A percentile compares a stretch with the other conserved stretches of the same genome.
Evolutionary conservation across 192 early-diverging fungal genomes (phyloP).

Genomic region (Coemansia sp.): DNA sequence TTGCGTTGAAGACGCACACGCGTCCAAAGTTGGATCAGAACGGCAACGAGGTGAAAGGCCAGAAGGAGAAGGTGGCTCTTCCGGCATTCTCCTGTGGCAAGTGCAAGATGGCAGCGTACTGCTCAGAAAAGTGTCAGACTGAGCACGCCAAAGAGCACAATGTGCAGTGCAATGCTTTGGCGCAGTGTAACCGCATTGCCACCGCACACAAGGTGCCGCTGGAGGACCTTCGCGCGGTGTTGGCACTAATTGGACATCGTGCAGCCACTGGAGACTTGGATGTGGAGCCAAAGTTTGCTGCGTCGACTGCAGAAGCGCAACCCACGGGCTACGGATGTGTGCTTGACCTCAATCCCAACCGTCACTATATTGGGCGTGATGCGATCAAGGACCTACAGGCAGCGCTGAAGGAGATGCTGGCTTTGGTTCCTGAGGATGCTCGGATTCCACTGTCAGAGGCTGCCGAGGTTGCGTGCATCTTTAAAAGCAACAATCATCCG

Average conservation of each 20-base stretch:
- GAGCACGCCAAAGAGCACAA: slow-evolving; percentile 40
- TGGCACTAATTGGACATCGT: slow-evolving; percentile 46
- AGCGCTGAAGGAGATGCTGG: slow-evolving; percentile 45
- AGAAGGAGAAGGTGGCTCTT: slow-evolving; percentile 30
- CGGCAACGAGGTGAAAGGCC: slow-evolving; percentile 30
- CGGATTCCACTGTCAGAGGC: slow-evolving; percentile 49
- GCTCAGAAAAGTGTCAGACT: slow-evolving; percentile 57
- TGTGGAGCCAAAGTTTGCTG: slow-evolving; percentile 10
- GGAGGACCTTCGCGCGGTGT: slow-evolving; percentile 42
- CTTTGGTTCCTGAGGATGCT: slow-evolving; percentile 39
- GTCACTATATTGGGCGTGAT: slow-evolving; percentile 47
- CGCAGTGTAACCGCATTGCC: slow-evolving; percentile 38
- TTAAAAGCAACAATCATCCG: slow-evolving; percentile 66
- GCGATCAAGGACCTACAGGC: slow-evolving; percentile 36
- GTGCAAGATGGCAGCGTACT: slow-evolving; percentile 60
- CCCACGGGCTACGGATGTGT: slow-evolving; percentile 29
- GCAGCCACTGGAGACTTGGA: slow-evolving; percentile 20
- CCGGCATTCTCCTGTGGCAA: slow-evolving; percentile 30
- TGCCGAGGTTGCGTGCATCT: slow-evolving; percentile 59
- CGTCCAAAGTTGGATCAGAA: slow-evolving; percentile 48
- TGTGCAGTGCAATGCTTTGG: slow-evolving; percentile 50
- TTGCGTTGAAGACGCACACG: slow-evolving; percentile 42
- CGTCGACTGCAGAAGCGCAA: slow-evolving; percentile 12
- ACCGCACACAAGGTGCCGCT: slow-evolving; percentile 24
- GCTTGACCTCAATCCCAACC: slow-evolving; percentile 50